Evolutionary conservation across 441 rosid species (phyloP), one percentile per base, ranked within the genome.

Genomic region (Mallotus repandus): DNA sequence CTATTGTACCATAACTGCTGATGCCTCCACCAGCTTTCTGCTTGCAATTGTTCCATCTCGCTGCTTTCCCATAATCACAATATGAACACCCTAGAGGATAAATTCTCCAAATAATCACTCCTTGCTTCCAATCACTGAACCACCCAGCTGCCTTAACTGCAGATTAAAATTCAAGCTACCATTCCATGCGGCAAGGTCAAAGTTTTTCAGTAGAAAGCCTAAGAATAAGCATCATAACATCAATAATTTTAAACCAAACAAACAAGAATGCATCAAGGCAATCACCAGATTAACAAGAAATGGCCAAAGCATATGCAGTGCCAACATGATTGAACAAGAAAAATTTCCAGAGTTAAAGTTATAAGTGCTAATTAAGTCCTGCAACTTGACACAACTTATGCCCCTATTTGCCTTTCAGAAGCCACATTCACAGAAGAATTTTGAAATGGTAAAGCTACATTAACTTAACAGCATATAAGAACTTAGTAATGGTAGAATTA

Each of bases 1-100:
- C 29, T 64, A 53, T 35, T 57, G 45, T 83, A 88, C 89, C 90
- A 74, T 58, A 53, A 80, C 78, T 35, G 87, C 69, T 5, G 84
- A 74, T 43, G 89, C 79, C 72, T 81, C 65, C 18, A 84, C 77
- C 22, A 58, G 49, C 71, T 78, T 74, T 80, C 77, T 70, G 76
- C 79, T 79, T 35, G 79, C 65, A 57, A 73, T 73, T 49, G 74
- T 76, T 75, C 82, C 83, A 74, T 84, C 83, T 66, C 72, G 84
- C 71, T 48, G 85, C 75, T 81, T 86, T 59, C 75, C 79, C 92
- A 86, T 85, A 70, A 65, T 32, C 22, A 25, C 58, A 66, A 61
- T 70, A 54, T 59, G 62, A 49, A 29, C 29, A 63, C 55, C 11
- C 46, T 59, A 55, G 72, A 3, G 25, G 59, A 56, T 53, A 73